Evolutionary conservation across 192 early-diverging fungal species (phyloP), one percentile per base, ranked within the genome.

Genomic region (Haplosporangium gracile): DNA sequence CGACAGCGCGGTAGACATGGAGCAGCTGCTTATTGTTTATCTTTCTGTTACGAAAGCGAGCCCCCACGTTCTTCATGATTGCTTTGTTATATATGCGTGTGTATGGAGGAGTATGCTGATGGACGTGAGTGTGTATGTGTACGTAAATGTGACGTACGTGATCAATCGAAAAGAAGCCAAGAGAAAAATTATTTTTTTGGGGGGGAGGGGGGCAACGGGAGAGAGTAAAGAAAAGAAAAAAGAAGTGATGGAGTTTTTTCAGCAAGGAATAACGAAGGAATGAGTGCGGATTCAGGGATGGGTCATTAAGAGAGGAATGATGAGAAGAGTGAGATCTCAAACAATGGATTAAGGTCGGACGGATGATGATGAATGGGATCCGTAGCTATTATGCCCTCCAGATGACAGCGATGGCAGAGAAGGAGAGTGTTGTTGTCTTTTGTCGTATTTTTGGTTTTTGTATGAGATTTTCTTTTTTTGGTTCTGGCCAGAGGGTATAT

Each of bases 21-120:
- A 99, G 90, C 40, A 93, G 87, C 80, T 95, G 95, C 89, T 96
- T 96, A 75, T 92, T 89, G 89, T 97, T 97, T 88, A 99, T 94
- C 90, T 98, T 98, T 76, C 97, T 91, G 82, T 93, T 91, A 47
- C 96, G 92, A 89, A 97, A 96, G 68, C 91, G 88, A 42, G 90
- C 84, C 22, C 84, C 84, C 11, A 80, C 78, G 76, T 86, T 86
- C 84, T 86, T 86, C 84, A 86, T 86, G 60, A 70, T 68, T 86
- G 60, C 60, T 68, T 10, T 53, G 22, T 32, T 68, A 4, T 51
- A 42, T 22, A 49, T 57, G 68, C 65, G 20, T 20, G 39, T n/a
- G 53, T 5, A 3, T 55, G 55, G 63, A 38, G 22, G 70, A n/a
- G 38, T 26, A 18, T 69, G 18, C 16, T 5, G 42, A 34, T 36